A percentile compares a stretch with the other conserved stretches of the same genome.
phyloP scores from a whole-genome alignment of 805 yeast genomes.

The Monosporozyma aerobia region DNA sequence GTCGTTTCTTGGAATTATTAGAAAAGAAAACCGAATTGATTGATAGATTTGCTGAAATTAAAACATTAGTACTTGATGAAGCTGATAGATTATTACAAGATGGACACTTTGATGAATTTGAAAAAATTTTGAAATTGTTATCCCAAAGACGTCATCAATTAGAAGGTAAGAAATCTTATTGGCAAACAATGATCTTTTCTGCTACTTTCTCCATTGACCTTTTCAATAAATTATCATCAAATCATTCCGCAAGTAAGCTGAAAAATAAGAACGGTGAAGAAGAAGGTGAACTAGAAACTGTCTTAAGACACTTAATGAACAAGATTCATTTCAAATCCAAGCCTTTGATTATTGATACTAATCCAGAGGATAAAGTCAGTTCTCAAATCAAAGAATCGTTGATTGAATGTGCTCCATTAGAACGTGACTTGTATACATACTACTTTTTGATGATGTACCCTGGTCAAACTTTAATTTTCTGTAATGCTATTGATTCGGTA shows the following conservation, averaged over 20 bases:
- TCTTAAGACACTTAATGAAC: constrained; percentile 52
- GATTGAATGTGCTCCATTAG: constrained; percentile 83
- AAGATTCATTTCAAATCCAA: constrained; percentile 64
- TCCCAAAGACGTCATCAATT: constrained; percentile 34
- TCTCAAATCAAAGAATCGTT: constrained; percentile 71
- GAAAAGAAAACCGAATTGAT: constrained; percentile 46
- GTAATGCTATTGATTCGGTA: constrained; percentile 92
- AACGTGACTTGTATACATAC: constrained; percentile 82
- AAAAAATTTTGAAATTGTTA: constrained; percentile 62
- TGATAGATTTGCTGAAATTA: constrained; percentile 35
- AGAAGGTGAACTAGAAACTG: constrained; percentile 41
- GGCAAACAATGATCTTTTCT: constrained; percentile 89
- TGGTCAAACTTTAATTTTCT: constrained; percentile 82
- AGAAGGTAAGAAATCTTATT: constrained; percentile 31
- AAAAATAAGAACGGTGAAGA: constrained; percentile 11
- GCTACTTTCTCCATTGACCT: constrained; percentile 86
- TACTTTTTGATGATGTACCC: constrained; percentile 81
- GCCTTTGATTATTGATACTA: constrained; percentile 73
- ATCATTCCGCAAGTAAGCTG: constrained; percentile 22
- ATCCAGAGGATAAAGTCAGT: constrained; percentile 76
- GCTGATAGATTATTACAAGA: constrained; percentile 93
- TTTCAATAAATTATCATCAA: constrained; percentile 59
- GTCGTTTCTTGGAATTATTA: constrained; percentile 75
- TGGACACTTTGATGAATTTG: constrained; percentile 92
- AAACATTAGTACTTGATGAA: constrained; percentile 72